phyloP scores from a whole-genome alignment of 768 basidiomycete species.

The Candolleomyces eurysporus region DNA sequence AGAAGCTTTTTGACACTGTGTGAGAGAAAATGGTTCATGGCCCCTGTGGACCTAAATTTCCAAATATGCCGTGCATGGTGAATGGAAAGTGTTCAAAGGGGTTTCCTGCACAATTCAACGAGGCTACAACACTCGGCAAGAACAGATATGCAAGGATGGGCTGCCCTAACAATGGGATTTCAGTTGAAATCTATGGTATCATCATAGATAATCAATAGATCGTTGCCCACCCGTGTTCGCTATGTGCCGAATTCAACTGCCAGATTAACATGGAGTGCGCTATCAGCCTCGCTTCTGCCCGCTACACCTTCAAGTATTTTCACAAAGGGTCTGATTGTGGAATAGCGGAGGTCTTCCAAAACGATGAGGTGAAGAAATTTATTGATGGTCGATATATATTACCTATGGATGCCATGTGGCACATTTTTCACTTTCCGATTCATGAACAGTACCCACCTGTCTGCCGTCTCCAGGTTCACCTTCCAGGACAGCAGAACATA shows the following conservation, averaged over 20 bases:
- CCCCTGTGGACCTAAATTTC: conserved; percentile 39
- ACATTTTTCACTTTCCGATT: conserved; percentile 29
- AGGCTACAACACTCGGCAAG: conserved; percentile 30
- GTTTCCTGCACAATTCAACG: conserved; percentile 31
- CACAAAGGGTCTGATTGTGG: conserved; percentile 46
- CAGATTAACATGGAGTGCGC: conserved; percentile 52
- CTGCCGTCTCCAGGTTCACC: conserved; percentile 41
- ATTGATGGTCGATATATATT: conserved; percentile 39
- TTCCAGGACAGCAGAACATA: conserved; percentile 38
- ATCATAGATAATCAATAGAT: conserved; percentile 38
- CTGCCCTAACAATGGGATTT: conserved; percentile 23
- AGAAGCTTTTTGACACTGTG: conserved; percentile 37
- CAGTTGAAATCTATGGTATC: conserved; percentile 23
- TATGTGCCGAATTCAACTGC: conserved; percentile 35
- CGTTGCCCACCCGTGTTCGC: conserved; percentile 38
- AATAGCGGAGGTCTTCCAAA: conserved; percentile 30
- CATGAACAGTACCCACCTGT: conserved; percentile 39
- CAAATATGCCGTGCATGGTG: conserved; percentile 37
- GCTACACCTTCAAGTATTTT: conserved; percentile 50
- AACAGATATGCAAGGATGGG: conserved; percentile 46
- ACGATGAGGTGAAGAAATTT: conserved; percentile 37
- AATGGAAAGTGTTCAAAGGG: conserved; percentile 39
- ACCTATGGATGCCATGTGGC: conserved; percentile 33
- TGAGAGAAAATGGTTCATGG: conserved; percentile 47
- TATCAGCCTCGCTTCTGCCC: conserved; percentile 34